Evolutionary conservation across 116 monocot genomes (phyloP), one percentile per base, ranked within the genome.

Genomic region (Phalaenopsis hybrid): DNA sequence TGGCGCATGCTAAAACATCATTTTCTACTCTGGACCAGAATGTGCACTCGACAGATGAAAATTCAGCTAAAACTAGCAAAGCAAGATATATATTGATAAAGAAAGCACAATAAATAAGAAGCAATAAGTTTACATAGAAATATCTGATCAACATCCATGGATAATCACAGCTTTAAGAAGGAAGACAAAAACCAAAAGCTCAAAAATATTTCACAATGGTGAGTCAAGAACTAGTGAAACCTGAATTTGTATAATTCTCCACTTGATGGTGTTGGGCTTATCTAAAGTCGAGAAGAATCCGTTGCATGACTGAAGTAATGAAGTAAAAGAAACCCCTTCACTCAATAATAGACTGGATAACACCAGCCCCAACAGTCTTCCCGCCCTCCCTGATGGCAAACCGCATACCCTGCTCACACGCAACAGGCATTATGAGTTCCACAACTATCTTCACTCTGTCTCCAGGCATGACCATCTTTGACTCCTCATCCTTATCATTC

Each of bases 401-500:
- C 74, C 94, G 80, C 96, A 96, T 96, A 0, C 94, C 94, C 84
- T 89, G 92, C 82, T 96, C 94, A 28, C 96, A 96, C 12, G 96
- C 96, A 57, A 96, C 86, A 0, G 91, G 91, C 89, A 89, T 84
- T 28, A 94, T 92, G 76, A 96, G 91, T 85, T 96, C 91, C 23
- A 91, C 96, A 23, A 85, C 89, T 80, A 96, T 92, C 90, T 96
- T 94, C 37, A 96, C 88, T 13, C 94, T 84, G 78, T 94, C 94
- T 20, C 94, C 94, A 3, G 96, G 96, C 94, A 94, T 96, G 23
- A 94, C 92, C 94, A 94, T 94, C 83, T 89, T 94, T 17, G 94
- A 86, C 68, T 94, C 96, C 86, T 92, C 94, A 49, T 96, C 89
- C 84, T 94, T 94, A 57, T 94, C 94, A 55, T 94, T 89, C 90